phyloP scores from a whole-genome alignment of 805 yeast genomes.

The Myxozyma sirexii region DNA sequence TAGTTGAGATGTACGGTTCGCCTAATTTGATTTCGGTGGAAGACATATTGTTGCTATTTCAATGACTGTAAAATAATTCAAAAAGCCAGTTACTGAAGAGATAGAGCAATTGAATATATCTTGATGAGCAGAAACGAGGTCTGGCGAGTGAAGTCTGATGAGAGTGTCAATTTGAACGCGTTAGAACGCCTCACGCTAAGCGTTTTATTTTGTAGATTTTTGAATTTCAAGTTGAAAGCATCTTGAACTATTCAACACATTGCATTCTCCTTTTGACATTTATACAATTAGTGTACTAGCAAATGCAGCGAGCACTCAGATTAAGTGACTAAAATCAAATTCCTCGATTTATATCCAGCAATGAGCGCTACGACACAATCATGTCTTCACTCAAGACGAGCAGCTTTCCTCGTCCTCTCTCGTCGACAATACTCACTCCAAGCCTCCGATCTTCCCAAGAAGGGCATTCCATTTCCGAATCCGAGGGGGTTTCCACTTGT shows the following conservation, averaged over 20 bases:
- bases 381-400: not conserved
- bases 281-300: no score
- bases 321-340: no score
- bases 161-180: not conserved
- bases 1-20: slow-evolving; percentile 6
- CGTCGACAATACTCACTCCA: not conserved
- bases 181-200: slow-evolving; percentile 1
- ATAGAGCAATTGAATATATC: not conserved
- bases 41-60: not conserved
- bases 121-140: no score
- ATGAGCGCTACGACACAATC: not conserved
- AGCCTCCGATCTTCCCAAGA: slow-evolving; percentile 1
- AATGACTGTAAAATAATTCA: not conserved
- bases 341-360: no score
- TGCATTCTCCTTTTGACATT: no score
- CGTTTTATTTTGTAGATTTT: not conserved
- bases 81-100: not conserved
- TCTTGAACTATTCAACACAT: no score
- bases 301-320: no score
- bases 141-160: not conserved
- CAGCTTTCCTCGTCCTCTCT: not conserved
- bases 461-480: slow-evolving; percentile 2
- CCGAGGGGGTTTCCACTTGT: slow-evolving; percentile 4
- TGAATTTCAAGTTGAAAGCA: no score
- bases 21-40: slow-evolving; percentile 10